Evolutionary conservation across 2,329 filamentous ascomycete species (phyloP), one percentile per base, ranked within the genome.

Genomic region (Falciphora oryzae): DNA sequence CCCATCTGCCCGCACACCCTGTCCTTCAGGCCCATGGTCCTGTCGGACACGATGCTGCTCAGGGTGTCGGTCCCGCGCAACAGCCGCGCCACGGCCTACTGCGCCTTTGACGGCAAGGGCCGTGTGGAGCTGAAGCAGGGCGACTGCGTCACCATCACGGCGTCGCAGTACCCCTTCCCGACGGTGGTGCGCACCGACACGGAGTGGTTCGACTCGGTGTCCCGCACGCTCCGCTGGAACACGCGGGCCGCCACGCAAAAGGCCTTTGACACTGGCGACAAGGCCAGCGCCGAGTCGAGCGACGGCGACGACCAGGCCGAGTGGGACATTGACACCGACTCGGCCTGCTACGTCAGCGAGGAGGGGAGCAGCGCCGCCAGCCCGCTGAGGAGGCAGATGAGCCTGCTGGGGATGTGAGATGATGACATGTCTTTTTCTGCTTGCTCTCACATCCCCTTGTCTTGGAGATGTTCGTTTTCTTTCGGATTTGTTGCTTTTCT

Each of bases 1-100:
- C 95, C 95, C 27, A 98, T 99, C 76, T 99, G 95, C 77, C 95
- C 95, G 11, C 95, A 99, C 74, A 98, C 94, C 0, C 83, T 99
- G 22, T 97, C 92, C 18, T 99, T 99, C 85, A 88, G 95, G 13
- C 95, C 95, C 44, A 98, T 99, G 95, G 91, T 99, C 10, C 86
- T 99, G 61, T 96, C 93, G 61, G 95, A 99, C 78, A 95, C 91
- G 65, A 92, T 97, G 83, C 88, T 93, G 22, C 86, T 99, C 66
- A 92, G 93, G 62, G 91, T 99, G 63, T 90, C 90, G 6, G 89
- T 99, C 16, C 95, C 95, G 0, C 84, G 85, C 67, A 88, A 89
- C 72, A 96, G 92, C 56, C 90, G 95, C 60, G 94, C 93, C 22
- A 97, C 93, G 0, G 95, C 95, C 1, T 97, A 97, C 81, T 97